phyloP scores from a whole-genome alignment of 345 rosid species.

The Aquilaria malaccensis region DNA sequence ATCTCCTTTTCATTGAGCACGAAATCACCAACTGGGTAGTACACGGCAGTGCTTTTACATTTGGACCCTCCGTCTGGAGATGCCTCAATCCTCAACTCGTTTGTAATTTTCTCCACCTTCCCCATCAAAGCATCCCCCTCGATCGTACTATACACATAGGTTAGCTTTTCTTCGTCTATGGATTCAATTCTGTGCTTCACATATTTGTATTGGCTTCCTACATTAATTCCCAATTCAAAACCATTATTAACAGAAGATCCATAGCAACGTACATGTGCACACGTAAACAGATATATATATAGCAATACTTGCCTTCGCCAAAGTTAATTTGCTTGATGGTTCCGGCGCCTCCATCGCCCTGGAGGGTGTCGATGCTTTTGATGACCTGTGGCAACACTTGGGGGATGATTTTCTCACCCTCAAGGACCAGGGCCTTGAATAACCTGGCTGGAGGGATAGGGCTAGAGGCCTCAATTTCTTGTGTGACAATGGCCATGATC shows the following conservation, averaged over 20 bases:
- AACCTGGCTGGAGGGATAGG: constrained; percentile 18
- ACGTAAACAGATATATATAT: too few species aligned
- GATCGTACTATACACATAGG: constrained; percentile 15
- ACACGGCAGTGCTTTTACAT: constrained; percentile 16
- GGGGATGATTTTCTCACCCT: constrained; percentile 19
- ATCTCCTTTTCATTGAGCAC: constrained; percentile 22
- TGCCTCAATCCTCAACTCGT: constrained; percentile 24
- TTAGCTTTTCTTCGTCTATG: constrained; percentile 16
- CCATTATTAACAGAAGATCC: not conserved
- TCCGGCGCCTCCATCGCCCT: constrained; percentile 43
- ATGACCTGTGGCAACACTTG: constrained; percentile 29
- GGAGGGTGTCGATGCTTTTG: constrained; percentile 15
- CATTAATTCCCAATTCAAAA: not conserved
- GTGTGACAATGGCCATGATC: constrained; percentile 17
- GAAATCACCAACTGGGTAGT: constrained; percentile 11
- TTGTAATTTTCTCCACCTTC: constrained; percentile 21
- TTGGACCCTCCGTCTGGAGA: constrained; percentile 15
- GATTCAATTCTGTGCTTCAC: constrained; percentile 22
- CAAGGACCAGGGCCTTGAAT: constrained; percentile 28
- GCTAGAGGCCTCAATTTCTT: constrained; percentile 17
- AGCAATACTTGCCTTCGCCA: constrained; percentile 3
- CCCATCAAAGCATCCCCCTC: constrained; percentile 24
- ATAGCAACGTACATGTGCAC: too few species aligned
- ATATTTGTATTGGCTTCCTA: constrained; percentile 15
- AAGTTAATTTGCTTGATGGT: constrained; percentile 20